These are phyloP conservation scores for Fusarium cyanostomum DNA, from an alignment of 2,329 filamentous ascomycete species.

Conservation along the genomic window DNA sequence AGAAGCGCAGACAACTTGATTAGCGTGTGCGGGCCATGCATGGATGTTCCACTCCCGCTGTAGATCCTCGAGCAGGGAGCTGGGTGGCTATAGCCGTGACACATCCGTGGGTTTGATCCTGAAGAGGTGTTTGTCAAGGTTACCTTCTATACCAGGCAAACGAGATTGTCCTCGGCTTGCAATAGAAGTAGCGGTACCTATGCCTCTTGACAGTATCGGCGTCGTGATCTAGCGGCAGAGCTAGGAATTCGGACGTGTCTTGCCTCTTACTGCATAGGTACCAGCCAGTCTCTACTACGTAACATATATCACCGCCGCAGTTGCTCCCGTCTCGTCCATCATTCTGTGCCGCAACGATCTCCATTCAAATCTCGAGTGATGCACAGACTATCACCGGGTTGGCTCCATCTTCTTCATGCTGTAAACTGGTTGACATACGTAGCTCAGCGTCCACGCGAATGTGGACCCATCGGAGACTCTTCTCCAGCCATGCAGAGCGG, in stretches of 20 bases:
- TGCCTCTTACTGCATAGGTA: neutral
- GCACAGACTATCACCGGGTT: neutral
- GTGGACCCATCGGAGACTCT: neutral
- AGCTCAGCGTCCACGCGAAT: neutral
- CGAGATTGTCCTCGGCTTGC: too few species aligned
- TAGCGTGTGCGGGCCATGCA: constrained; percentile 1
- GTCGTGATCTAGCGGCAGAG: neutral
- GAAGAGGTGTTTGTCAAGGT: neutral
- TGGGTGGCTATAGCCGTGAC: neutral
- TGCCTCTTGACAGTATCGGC: too few species aligned
- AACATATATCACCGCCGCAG: too few species aligned
- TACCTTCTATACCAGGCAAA: too few species aligned
- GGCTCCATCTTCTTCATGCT: neutral
- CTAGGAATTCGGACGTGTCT: neutral
- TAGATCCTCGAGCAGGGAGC: neutral
- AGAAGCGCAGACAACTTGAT: neutral
- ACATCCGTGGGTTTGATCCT: neutral
- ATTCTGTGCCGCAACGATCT: neutral
- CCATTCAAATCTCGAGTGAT: neutral
- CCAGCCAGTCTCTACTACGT: too few species aligned
- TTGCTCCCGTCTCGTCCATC: too few species aligned
- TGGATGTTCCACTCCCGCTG: constrained; percentile 11
- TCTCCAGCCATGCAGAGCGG: neutral
- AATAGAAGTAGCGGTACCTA: too few species aligned
- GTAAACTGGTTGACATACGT: neutral